A percentile compares a stretch with the other conserved stretches of the same genome.
Evolutionary conservation across 1,284 basidiomycete genomes (phyloP).

Genomic region (Kalmanozyma brasiliensis): DNA sequence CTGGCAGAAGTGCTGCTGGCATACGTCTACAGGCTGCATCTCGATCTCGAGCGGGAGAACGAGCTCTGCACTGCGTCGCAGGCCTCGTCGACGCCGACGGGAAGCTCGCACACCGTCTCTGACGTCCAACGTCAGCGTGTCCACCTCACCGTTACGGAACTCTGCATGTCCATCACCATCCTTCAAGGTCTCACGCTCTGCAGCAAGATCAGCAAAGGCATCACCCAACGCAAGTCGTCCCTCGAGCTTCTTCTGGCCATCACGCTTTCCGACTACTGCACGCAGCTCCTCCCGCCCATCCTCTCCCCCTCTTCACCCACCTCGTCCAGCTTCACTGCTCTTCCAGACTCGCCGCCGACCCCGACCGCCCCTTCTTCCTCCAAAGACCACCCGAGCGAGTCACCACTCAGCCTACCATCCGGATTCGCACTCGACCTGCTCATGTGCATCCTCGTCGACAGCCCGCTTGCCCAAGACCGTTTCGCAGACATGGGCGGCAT

Average conservation of each 20-base stretch:
- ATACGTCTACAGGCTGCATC: slow-evolving; percentile 30
- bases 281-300: slow-evolving; percentile 33
- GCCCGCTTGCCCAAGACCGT: slow-evolving; percentile 17
- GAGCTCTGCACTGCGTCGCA: slow-evolving; percentile 2
- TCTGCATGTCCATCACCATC: slow-evolving; percentile 42
- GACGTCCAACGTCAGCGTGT: slow-evolving; percentile 24
- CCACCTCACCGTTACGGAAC: slow-evolving; percentile 18
- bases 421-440: slow-evolving; percentile 44
- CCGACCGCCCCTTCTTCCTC: slow-evolving; percentile 8
- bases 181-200: slow-evolving; percentile 47
- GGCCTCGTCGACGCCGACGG: neutral
- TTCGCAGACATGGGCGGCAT: slow-evolving; percentile 48
- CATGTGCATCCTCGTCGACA: slow-evolving; percentile 50
- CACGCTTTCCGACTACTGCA: slow-evolving; percentile 42
- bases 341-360: slow-evolving; percentile 9
- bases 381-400: slow-evolving; percentile 6
- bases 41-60: slow-evolving; percentile 31
- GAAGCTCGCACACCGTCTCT: slow-evolving; percentile 1
- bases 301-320: slow-evolving; percentile 15
- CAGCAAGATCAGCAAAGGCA: slow-evolving; percentile 22
- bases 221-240: slow-evolving; percentile 34
- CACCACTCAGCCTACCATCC: slow-evolving; percentile 30
- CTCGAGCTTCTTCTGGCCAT: slow-evolving; percentile 40
- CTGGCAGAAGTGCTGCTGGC: slow-evolving; percentile 36
- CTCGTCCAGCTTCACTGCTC: slow-evolving; percentile 3